These are phyloP conservation scores for Syzygium oleosum DNA, from an alignment of 345 rosid species.

Conservation along the genomic window DNA sequence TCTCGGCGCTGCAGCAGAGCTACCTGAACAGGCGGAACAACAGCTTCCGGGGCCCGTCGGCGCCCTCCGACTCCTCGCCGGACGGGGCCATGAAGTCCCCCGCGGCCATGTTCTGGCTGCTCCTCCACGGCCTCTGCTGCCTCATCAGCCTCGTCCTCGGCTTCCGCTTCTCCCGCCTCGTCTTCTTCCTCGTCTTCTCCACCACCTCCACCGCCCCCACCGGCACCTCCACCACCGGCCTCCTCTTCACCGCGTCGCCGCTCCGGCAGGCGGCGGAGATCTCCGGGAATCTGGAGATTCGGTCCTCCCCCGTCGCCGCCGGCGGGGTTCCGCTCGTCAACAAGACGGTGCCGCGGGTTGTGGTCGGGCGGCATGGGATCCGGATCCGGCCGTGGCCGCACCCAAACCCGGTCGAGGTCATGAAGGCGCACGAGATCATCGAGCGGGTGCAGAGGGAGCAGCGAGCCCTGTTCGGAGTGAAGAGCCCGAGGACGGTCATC, in stretches of 20 bases:
- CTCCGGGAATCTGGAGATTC: slow-evolving; percentile 6
- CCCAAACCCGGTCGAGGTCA: slow-evolving; percentile 81
- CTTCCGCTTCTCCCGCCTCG: slow-evolving; percentile 84
- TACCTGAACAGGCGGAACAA: slow-evolving; percentile 64
- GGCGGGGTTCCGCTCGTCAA: slow-evolving; percentile 12
- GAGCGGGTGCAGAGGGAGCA: slow-evolving; percentile 92
- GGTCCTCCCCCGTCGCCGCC: slow-evolving; percentile 9
- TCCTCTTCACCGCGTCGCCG: slow-evolving; percentile 47
- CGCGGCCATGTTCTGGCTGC: slow-evolving; percentile 63
- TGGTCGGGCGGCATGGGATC: slow-evolving; percentile 98
- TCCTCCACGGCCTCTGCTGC: slow-evolving; percentile 76
- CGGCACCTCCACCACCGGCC: slow-evolving; percentile 9
- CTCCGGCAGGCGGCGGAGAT: slow-evolving; percentile 30
- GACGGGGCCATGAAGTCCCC: slow-evolving; percentile 57
- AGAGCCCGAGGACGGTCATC: slow-evolving; percentile 49
- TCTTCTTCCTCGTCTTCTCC: slow-evolving; percentile 85
- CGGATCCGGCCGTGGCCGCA: slow-evolving; percentile 99
- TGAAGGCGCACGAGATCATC: slow-evolving; percentile 87
- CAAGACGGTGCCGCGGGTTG: slow-evolving; percentile 56
- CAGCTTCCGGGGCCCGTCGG: slow-evolving; percentile 25
- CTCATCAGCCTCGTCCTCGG: slow-evolving; percentile 85
- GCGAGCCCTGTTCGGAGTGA: slow-evolving; percentile 60
- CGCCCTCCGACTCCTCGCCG: slow-evolving; percentile 51
- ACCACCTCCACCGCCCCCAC: slow-evolving; percentile 22
- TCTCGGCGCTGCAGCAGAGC: slow-evolving; percentile 77